Percentiles rank a stretch among this genome's conserved stretches.
Evolutionary conservation across 495 filamentous ascomycete genomes (phyloP).

Genomic region (Paragyromitra xinjiangensis): DNA sequence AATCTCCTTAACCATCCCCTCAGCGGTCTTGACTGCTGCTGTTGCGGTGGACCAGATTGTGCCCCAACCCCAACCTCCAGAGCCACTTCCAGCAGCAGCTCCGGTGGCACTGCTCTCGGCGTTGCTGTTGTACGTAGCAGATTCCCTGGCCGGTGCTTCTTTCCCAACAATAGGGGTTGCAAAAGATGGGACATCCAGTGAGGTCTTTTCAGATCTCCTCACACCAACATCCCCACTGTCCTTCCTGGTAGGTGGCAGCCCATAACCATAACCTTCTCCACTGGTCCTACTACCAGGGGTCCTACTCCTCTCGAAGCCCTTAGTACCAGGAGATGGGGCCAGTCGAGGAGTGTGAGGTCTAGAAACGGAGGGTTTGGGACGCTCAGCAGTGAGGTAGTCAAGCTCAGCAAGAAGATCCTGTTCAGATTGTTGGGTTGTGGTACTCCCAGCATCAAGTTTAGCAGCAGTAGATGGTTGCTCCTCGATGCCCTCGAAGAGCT

Average conservation of each 20-base stretch:
- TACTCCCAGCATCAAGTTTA: slow-evolving; percentile 27
- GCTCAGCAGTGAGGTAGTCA: slow-evolving; percentile 71
- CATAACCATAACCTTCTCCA: slow-evolving; percentile 54
- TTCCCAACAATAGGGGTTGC: slow-evolving; percentile 60
- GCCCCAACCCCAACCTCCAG: slow-evolving; percentile 88
- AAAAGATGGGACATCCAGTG: slow-evolving; percentile 59
- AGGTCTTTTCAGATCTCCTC: slow-evolving; percentile 29
- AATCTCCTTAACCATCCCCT: slow-evolving; percentile 91
- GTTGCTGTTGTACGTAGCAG: slow-evolving; percentile 51
- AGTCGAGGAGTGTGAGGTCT: slow-evolving; percentile 85
- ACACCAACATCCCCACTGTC: slow-evolving; percentile 48
- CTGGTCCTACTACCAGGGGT: slow-evolving; percentile 52
- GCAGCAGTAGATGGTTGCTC: slow-evolving; percentile 62
- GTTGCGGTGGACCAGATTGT: slow-evolving; percentile 76
- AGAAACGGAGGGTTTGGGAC: slow-evolving; percentile 69
- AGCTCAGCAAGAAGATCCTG: slow-evolving; percentile 86
- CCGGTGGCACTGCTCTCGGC: slow-evolving; percentile 42
- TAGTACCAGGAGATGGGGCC: slow-evolving; percentile 62
- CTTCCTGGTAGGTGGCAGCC: slow-evolving; percentile 44
- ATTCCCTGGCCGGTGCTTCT: slow-evolving; percentile 48
- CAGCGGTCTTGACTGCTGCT: slow-evolving; percentile 92
- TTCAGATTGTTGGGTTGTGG: slow-evolving; percentile 60
- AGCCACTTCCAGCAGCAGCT: slow-evolving; percentile 58
- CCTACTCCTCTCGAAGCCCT: slow-evolving; percentile 49
- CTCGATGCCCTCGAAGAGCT: slow-evolving; percentile 79